These are phyloP conservation scores for Debaryomyces hansenii DNA, from an alignment of 805 yeast species.

Conservation along the genomic window DNA sequence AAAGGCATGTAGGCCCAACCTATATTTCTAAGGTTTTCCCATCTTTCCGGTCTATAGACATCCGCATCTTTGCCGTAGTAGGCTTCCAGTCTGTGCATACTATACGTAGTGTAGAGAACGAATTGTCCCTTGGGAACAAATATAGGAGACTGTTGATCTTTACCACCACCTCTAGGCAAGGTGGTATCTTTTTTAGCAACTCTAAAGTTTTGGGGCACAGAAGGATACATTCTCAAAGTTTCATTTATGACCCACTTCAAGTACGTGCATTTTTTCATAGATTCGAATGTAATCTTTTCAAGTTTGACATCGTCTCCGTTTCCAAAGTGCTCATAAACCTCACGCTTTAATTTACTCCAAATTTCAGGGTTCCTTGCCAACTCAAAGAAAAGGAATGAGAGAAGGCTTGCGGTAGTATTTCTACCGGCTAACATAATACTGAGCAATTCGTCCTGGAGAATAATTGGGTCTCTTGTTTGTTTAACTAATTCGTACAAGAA, in stretches of 20 bases:
- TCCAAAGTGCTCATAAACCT: constrained; percentile 32
- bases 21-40: constrained; percentile 33
- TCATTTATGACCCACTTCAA: constrained; percentile 49
- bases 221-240: constrained; percentile 49
- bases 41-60: constrained; percentile 39
- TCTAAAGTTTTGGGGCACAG: constrained; percentile 32
- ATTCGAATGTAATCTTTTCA: constrained; percentile 45
- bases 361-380: constrained; percentile 43
- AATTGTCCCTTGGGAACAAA: constrained; percentile 18
- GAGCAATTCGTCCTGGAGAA: constrained; percentile 51
- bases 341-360: constrained; percentile 36
- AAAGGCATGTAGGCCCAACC: constrained; percentile 39
- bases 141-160: constrained; percentile 22
- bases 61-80: constrained; percentile 35
- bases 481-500: constrained; percentile 49
- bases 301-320: constrained; percentile 28
- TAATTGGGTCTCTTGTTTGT: constrained; percentile 48
- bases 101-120: constrained; percentile 18
- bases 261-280: constrained; percentile 47
- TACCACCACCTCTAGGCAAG: constrained; percentile 34
- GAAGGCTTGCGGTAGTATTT: constrained; percentile 53
- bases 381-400: constrained; percentile 44
- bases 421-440: constrained; percentile 54
- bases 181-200: constrained; percentile 29
- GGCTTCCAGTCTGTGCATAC: constrained; percentile 21